Evolutionary conservation across 2,329 filamentous ascomycete species (phyloP), one percentile per base, ranked within the genome.

Genomic region (Leptographium galeiforme): DNA sequence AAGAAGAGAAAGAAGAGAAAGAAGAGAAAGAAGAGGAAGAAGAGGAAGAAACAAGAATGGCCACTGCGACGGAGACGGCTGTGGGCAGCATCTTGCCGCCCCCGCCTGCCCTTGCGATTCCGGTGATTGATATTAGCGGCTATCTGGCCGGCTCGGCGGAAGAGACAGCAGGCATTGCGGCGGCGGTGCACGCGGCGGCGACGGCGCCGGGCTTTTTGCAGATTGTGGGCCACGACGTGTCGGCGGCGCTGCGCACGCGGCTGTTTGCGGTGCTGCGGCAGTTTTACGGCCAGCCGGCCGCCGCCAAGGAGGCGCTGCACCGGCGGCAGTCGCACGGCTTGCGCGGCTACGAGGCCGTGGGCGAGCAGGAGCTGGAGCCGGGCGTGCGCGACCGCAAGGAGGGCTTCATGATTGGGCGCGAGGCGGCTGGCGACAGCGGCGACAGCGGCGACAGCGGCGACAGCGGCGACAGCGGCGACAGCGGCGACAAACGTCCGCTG

Each of bases 201-300:
- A 58, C 56, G 36, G 52, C 56, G 18, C 63, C 58, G 10, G 66
- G 67, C 6, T 68, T 68, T 56, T 65, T 68, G 55, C 65, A 68
- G 55, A 62, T 68, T 10, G 56, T 62, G 8, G 65, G 65, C 40
- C 66, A 69, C 55, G 59, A 58, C 16, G 59, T 68, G n/a, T 39
- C 62, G 1, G 40, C 52, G 2, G 55, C 58, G 8, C 57, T 67
- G 25, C 64, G 64, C 40, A 30, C 55, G 13, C 59, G 58, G 3
- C 55, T 68, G 10, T 59, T 67, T 41, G 54, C 52, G 1, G 57
- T 55, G 4, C 58, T 64, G 11, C 56, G 58, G 12, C 47, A 56
- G 16, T 68, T 68, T 54, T 68, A 64, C 52, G 54, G 57, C n/a
- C 61, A 68, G 10, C 64, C 66, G 1, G 38, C 51, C 8, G 57